Percentiles rank a stretch among this genome's conserved stretches.
phyloP scores from a whole-genome alignment of 441 rosid species.

The Mallotus repandus region DNA sequence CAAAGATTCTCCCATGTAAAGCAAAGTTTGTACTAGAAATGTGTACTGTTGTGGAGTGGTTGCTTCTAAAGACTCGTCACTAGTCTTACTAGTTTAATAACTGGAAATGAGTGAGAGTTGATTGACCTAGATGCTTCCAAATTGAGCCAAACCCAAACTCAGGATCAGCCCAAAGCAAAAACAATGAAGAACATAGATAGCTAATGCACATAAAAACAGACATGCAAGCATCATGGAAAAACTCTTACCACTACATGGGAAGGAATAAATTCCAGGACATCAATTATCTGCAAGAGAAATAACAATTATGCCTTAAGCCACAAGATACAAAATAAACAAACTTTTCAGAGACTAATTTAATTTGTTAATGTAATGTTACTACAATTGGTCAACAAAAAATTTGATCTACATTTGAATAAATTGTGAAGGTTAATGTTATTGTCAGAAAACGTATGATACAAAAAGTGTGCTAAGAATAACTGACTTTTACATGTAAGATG shows the following conservation, averaged over 20 bases:
- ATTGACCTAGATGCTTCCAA: background rate
- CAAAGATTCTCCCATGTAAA: background rate
- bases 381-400: background rate
- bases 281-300: constrained; percentile 69
- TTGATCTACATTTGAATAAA: background rate
- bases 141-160: background rate
- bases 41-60: background rate
- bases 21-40: background rate
- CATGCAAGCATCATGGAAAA: constrained; percentile 16
- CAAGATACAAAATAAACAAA: background rate
- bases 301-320: constrained; percentile 20
- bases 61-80: background rate
- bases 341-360: background rate
- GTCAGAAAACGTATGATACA: no score
- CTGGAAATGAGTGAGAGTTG: background rate
- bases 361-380: background rate
- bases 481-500: background rate
- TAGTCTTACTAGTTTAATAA: background rate
- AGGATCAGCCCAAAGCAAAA: background rate
- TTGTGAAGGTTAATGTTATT: background rate
- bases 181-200: background rate
- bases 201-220: constrained; percentile 15
- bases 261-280: constrained; percentile 85
- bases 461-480: background rate
- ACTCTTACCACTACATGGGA: constrained; percentile 86